Evolutionary conservation across 2,329 filamentous ascomycete genomes (phyloP).

Genomic region (Diaporthe caulivora): DNA sequence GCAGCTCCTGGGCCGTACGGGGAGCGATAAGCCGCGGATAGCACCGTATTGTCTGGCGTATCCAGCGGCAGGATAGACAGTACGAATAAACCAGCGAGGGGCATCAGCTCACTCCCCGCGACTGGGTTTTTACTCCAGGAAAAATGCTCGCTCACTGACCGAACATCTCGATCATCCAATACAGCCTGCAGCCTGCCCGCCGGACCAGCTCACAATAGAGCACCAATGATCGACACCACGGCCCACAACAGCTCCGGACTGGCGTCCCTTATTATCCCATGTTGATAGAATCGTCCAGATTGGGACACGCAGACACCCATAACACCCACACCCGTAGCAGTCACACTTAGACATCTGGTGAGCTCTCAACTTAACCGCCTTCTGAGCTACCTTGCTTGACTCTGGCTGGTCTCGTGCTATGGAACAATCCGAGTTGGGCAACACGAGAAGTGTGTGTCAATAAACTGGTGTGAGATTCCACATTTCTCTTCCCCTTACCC

Average conservation of each 20-base stretch:
- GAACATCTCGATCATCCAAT: slow-evolving; percentile 9
- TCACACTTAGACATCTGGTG: neutral
- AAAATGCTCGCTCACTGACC: slow-evolving; percentile 32
- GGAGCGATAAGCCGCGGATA: slow-evolving; percentile 24
- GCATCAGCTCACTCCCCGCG: slow-evolving; percentile 34
- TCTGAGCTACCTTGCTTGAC: neutral
- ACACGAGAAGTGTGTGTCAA: neutral
- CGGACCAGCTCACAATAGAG: neutral
- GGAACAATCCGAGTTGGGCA: neutral
- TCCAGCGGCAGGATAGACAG: neutral
- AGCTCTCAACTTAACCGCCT: neutral
- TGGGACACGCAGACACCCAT: neutral
- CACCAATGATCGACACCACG: neutral
- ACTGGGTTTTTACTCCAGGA: slow-evolving; percentile 20
- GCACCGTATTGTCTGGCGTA: neutral
- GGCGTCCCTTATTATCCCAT: neutral
- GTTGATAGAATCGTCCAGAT: neutral
- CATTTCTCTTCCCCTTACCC: no score
- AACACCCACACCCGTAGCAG: no score
- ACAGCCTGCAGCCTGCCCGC: neutral
- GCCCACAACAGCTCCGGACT: slow-evolving; percentile 9
- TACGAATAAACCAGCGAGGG: slow-evolving; percentile 17
- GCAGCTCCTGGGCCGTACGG: slow-evolving; percentile 10
- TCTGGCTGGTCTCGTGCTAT: neutral
- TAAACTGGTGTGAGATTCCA: neutral